Percentiles rank a stretch among this genome's conserved stretches.
Conservation (phyloP, 495 filamentous ascomycete species). For the Xylaria palmicola region DNA sequence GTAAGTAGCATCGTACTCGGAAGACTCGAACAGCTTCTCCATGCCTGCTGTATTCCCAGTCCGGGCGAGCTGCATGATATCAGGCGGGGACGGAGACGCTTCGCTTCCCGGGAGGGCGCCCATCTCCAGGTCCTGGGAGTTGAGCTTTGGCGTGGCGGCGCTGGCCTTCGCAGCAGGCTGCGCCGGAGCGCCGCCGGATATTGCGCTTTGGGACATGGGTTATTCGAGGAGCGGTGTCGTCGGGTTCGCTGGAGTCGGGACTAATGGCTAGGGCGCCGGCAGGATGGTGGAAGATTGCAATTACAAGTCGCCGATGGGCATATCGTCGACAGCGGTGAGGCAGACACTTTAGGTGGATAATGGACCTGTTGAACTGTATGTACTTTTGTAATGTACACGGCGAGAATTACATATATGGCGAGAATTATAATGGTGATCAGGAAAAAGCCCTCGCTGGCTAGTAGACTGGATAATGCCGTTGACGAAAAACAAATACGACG, state of each 20-base stretch:
- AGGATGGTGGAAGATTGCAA: neutral
- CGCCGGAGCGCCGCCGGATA: constrained; percentile 26
- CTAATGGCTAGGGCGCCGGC: neutral
- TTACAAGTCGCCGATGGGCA: constrained; percentile 16
- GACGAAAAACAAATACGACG: constrained; percentile 7
- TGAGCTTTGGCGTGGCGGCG: constrained; percentile 58
- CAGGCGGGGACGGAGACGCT: constrained; percentile 56
- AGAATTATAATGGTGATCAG: neutral
- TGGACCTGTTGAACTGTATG: too few species aligned
- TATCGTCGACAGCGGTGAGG: constrained; percentile 13
- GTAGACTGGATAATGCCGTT: neutral
- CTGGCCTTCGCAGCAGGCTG: constrained; percentile 58
- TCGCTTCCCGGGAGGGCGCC: constrained; percentile 55
- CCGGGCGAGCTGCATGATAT: constrained; percentile 94
- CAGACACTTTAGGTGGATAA: too few species aligned
- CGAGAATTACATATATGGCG: neutral
- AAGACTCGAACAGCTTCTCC: constrained; percentile 80
- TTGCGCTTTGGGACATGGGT: constrained; percentile 20
- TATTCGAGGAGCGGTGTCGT: constrained; percentile 1
- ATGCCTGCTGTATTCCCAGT: constrained; percentile 82
- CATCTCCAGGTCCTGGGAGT: constrained; percentile 65
- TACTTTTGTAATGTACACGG: neutral
- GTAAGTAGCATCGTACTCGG: constrained; percentile 77
- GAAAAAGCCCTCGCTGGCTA: neutral
- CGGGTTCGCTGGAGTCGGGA: neutral